Evolutionary conservation across 768 basidiomycete species (phyloP).

Genomic region (Russula compacta): DNA sequence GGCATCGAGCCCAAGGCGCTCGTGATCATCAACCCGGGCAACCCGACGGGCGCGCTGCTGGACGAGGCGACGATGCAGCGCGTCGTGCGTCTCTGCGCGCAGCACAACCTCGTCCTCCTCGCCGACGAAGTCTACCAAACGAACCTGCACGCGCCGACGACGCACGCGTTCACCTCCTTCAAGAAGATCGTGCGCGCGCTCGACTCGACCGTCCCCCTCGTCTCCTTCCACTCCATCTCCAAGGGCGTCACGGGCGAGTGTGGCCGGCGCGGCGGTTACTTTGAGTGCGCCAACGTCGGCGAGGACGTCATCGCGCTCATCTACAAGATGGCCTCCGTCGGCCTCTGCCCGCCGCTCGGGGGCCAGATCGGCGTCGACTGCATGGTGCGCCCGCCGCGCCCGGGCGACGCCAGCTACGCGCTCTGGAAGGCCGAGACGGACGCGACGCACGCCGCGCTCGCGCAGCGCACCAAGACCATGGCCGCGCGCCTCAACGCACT

Average conservation of each 20-base stretch:
- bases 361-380: constrained; percentile 94
- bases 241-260: constrained; percentile 97
- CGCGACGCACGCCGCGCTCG: constrained; percentile 65
- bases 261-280: constrained; percentile 94
- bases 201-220: constrained; percentile 66
- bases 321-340: constrained; percentile 94
- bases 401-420: constrained; percentile 64
- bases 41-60: constrained; percentile 88
- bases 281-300: constrained; percentile 79
- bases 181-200: constrained; percentile 72
- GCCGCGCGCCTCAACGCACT: constrained; percentile 69
- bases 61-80: constrained; percentile 58
- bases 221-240: constrained; percentile 96
- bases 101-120: constrained; percentile 77
- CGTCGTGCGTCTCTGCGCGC: constrained; percentile 78
- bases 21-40: constrained; percentile 98
- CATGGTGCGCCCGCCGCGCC: constrained; percentile 82
- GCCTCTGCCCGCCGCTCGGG: constrained; percentile 79
- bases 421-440: constrained; percentile 82
- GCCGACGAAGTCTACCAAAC: constrained; percentile 99
- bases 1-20: constrained; percentile 69
- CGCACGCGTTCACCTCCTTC: constrained; percentile 84
- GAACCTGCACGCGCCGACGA: constrained; percentile 66
- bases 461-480: constrained; percentile 63
- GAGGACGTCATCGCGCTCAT: constrained; percentile 74